Conservation (phyloP, 2,329 filamentous ascomycete genomes). For the Exophiala alcalophila region DNA sequence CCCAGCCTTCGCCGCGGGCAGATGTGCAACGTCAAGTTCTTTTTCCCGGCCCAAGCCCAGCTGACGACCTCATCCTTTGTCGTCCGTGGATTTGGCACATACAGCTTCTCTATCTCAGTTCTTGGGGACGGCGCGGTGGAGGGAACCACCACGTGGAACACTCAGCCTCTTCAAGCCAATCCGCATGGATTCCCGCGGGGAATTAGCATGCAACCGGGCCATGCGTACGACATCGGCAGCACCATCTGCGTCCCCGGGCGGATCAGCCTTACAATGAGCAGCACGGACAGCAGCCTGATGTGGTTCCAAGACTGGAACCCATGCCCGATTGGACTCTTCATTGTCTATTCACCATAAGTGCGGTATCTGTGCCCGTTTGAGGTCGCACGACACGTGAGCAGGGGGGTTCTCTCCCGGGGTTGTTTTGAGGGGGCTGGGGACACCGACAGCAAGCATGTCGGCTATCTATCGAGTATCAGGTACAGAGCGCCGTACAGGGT, state of each 20-base stretch:
- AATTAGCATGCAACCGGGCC: constrained; percentile 49
- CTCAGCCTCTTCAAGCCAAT: constrained; percentile 44
- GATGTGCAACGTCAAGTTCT: constrained; percentile 62
- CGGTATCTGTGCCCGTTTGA: too few species aligned
- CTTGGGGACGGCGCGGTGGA: constrained; percentile 39
- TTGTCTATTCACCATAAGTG: constrained; percentile 20
- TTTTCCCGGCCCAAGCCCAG: constrained; percentile 56
- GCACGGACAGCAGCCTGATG: constrained; percentile 48
- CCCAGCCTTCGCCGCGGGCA: constrained; percentile 52
- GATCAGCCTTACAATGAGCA: constrained; percentile 53
- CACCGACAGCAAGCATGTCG: too few species aligned
- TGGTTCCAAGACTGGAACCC: constrained; percentile 64
- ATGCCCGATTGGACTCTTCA: constrained; percentile 27
- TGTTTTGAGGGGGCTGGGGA: too few species aligned
- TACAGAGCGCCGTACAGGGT: too few species aligned
- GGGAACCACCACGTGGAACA: constrained; percentile 53
- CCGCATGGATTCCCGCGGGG: constrained; percentile 41
- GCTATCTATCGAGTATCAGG: too few species aligned
- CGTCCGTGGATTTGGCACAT: constrained; percentile 53
- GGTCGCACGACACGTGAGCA: too few species aligned
- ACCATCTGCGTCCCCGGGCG: constrained; percentile 34
- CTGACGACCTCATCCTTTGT: constrained; percentile 58
- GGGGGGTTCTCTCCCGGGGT: too few species aligned
- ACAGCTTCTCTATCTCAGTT: constrained; percentile 51
- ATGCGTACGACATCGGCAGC: constrained; percentile 51